These are phyloP conservation scores for Paramecium pentaurelia DNA, from an alignment of 73 alveolate species.

Conservation along the genomic window DNA sequence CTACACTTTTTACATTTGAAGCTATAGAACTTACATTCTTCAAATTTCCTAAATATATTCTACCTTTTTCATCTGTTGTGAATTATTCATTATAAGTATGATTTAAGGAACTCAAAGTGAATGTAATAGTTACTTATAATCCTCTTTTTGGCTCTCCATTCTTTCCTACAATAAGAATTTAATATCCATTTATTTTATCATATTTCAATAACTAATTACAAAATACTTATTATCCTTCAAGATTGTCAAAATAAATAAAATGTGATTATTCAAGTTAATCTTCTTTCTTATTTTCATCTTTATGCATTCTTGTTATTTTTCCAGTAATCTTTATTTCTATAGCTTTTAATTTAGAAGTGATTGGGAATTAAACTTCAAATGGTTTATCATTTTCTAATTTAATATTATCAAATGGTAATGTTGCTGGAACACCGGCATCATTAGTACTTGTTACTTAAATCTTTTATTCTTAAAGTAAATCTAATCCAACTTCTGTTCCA, in stretches of 20 bases:
- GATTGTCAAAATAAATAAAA: background rate
- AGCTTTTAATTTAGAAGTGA: background rate
- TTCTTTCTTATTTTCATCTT: background rate
- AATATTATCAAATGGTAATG: slow-evolving; percentile 51
- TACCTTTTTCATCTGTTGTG: background rate
- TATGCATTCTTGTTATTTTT: background rate
- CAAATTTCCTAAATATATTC: background rate
- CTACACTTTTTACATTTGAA: background rate
- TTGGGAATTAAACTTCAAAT: slow-evolving; percentile 61
- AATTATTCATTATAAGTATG: background rate
- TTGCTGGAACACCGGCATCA: background rate
- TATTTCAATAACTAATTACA: background rate
- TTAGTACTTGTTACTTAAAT: background rate
- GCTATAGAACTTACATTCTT: background rate
- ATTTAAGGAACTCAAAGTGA: background rate
- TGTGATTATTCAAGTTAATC: background rate
- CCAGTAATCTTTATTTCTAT: background rate
- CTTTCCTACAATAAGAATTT: background rate
- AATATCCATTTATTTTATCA: background rate
- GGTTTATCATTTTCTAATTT: slow-evolving; percentile 63
- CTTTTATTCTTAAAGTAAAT: background rate
- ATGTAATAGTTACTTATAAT: background rate
- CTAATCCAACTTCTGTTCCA: background rate
- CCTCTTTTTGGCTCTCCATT: slow-evolving; percentile 14
- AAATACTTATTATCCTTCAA: background rate